Evolutionary conservation across 2,329 filamentous ascomycete species (phyloP), one percentile per base, ranked within the genome.

Genomic region (Aspergillus japonicus): DNA sequence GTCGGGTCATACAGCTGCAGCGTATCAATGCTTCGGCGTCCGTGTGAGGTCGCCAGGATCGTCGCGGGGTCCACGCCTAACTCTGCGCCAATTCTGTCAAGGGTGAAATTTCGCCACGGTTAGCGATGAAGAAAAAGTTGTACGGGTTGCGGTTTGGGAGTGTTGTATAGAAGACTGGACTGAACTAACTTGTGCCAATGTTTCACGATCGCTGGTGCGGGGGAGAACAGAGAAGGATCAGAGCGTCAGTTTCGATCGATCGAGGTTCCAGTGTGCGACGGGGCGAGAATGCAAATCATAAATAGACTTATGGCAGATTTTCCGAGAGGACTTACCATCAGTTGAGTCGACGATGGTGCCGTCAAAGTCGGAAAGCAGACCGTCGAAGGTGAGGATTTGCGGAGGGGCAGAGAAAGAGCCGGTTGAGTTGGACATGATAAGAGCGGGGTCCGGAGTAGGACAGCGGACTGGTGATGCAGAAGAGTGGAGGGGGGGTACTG

Each of bases 11-110:
- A 85, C 29, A 93, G 80, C 73, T 85, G 85, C 60, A 99, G 82
- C 2, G 90, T 87, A 69, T 99, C 95, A 70, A 98, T 96, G 66
- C 88, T 92, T 60, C 95, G 83, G 61, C 94, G 87, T 62, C 95
- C 95, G 77, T 99, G 95, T 5, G 92, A 96, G 10, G 92, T 96
- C 69, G 91, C 85, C 26, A 98, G 84, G 68, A 99, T 98, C 50
- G 89, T 85, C 51, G 88, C 83, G n/a, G 91, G 90, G 65, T 91
- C 86, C 23, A 97, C 88, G 24, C 91, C 91, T 69, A 98, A 89
- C 73, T 96, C 91, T 10, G 85, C 83, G 53, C 90, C 93, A 58
- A 80, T 71, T 63, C 79, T 81, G 50, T 31, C 8, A 21, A 31
- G 10, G 49, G 21, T 31, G 35, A 39, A n/a, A 33, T 11, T 35